Percentiles rank a stretch among this genome's conserved stretches.
Conservation (phyloP, 306 rosid genomes). For the Ochetophila trinervis region DNA sequence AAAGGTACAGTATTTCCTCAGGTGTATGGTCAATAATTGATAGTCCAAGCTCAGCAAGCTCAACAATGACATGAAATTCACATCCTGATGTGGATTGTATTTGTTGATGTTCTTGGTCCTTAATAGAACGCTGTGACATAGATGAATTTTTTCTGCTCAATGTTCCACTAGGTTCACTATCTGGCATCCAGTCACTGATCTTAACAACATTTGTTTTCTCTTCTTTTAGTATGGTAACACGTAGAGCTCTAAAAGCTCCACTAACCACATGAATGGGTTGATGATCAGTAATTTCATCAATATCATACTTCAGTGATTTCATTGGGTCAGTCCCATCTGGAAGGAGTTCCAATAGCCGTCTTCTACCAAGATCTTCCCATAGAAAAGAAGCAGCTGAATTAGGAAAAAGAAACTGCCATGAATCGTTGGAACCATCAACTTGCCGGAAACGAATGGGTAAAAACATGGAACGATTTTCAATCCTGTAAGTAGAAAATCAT, state of each 20-base stretch:
- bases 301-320: constrained; percentile 69
- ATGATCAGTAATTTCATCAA: constrained; percentile 84
- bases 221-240: constrained; percentile 72
- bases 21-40: constrained; percentile 90
- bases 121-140: constrained; percentile 38
- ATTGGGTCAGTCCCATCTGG: constrained; percentile 71
- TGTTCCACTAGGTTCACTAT: constrained; percentile 50
- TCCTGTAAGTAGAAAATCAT: constrained; percentile 47
- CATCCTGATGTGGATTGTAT: constrained; percentile 45
- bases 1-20: constrained; percentile 80
- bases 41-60: constrained; percentile 86
- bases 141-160: constrained; percentile 41
- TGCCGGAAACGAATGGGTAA: constrained; percentile 84
- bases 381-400: constrained; percentile 76
- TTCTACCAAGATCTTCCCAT: constrained; percentile 99
- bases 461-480: constrained; percentile 88
- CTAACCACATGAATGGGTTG: constrained; percentile 50
- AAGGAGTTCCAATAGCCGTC: constrained; percentile 67
- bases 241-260: constrained; percentile 69
- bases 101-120: constrained; percentile 47
- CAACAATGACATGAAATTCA: constrained; percentile 76
- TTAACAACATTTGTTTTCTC: constrained; percentile 73
- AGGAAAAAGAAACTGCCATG: constrained; percentile 86
- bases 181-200: constrained; percentile 95
- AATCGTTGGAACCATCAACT: constrained; percentile 69